Evolutionary conservation across 1,139 yeast species (phyloP).

Genomic region (Candida pseudocylindracea): DNA sequence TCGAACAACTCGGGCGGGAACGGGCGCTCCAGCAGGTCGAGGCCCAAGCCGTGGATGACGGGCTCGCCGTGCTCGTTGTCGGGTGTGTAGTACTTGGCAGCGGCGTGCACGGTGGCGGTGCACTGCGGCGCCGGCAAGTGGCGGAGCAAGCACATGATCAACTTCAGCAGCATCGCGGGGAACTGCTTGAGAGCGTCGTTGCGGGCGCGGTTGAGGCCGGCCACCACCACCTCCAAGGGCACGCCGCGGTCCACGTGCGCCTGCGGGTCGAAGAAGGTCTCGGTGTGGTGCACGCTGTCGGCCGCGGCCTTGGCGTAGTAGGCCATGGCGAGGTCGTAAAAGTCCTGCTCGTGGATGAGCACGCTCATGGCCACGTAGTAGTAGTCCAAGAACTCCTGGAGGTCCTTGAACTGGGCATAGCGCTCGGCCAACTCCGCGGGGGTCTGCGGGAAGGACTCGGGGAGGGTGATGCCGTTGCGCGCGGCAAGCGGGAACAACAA

Average conservation of each 20-base stretch:
- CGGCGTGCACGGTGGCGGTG: conserved; percentile 26
- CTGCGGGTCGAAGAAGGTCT: conserved; percentile 68
- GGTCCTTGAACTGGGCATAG: conserved; percentile 35
- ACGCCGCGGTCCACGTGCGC: conserved; percentile 56
- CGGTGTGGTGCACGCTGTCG: conserved; percentile 47
- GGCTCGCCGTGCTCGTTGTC: conserved; percentile 15
- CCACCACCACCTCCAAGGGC: conserved; percentile 30
- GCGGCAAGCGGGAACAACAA: conserved; percentile 42
- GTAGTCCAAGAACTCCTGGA: conserved; percentile 58
- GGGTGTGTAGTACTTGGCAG: conserved; percentile 17
- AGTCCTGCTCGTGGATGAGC: conserved; percentile 40
- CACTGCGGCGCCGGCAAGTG: conserved; percentile 44
- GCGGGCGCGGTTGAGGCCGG: conserved; percentile 44
- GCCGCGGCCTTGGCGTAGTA: conserved; percentile 36
- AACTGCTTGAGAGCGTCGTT: conserved; percentile 7
- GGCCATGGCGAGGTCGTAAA: conserved; percentile 50
- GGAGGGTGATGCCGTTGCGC: conserved; percentile 31
- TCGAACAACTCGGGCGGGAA: conserved; percentile 48
- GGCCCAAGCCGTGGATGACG: conserved; percentile 43
- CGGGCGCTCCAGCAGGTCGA: conserved; percentile 57
- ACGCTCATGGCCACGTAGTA: conserved; percentile 68
- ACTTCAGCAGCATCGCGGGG: conserved; percentile 8
- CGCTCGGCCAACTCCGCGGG: conserved; percentile 30
- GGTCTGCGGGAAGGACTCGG: conserved; percentile 32
- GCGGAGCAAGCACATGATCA: conserved; percentile 63